Percentiles rank a stretch among this genome's conserved stretches.
Evolutionary conservation across 331 rosid genomes (phyloP).

Genomic region (Prunus yedoensis): DNA sequence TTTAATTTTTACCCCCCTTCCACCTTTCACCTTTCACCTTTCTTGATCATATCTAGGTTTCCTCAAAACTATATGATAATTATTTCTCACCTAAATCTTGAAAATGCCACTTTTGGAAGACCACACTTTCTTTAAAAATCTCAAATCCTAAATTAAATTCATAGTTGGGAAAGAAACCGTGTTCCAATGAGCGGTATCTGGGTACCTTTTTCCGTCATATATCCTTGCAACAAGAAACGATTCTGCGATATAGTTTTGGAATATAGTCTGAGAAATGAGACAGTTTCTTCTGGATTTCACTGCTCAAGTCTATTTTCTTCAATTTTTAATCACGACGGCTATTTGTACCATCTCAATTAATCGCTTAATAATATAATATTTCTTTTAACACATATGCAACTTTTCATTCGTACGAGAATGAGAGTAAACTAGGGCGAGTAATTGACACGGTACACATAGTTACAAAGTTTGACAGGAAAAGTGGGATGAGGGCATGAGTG

Average conservation of each 20-base stretch:
- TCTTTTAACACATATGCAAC: no score
- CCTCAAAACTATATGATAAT: background rate
- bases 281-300: background rate
- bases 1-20: background rate
- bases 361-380: no score
- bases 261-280: background rate
- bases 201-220: background rate
- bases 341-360: background rate
- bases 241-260: background rate
- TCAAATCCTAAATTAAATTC: background rate
- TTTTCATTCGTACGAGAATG: no score
- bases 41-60: slow-evolving; percentile 4
- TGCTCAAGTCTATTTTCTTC: background rate
- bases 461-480: no score
- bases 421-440: no score
- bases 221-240: background rate
- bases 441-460: no score
- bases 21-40: background rate
- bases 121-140: slow-evolving; percentile 26
- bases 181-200: background rate
- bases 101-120: slow-evolving; percentile 40
- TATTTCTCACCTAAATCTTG: slow-evolving; percentile 33
- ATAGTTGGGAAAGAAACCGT: background rate
- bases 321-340: background rate
- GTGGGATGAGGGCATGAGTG: background rate